A percentile compares a stretch with the other conserved stretches of the same genome.
These are phyloP conservation scores for Citrus hindsii DNA, from an alignment of 345 rosid species.

Conservation along the genomic window DNA sequence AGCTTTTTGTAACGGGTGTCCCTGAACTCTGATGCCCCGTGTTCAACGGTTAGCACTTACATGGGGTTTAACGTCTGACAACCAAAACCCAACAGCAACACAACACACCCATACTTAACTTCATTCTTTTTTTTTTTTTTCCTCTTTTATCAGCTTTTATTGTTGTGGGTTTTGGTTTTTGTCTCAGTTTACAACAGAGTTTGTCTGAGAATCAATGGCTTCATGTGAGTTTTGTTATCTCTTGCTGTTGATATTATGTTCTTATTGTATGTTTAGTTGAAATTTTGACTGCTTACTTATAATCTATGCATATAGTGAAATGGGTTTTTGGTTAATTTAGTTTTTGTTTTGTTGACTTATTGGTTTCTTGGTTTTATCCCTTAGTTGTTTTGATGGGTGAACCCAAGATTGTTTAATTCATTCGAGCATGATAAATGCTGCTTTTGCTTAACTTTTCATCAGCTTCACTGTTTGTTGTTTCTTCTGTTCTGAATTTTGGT, in stretches of 20 bases:
- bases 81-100: neutral
- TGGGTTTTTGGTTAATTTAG: neutral
- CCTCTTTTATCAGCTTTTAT: neutral
- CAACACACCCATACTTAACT: neutral
- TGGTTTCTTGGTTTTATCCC: neutral
- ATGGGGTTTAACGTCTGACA: conserved; percentile 14
- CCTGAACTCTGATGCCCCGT: neutral
- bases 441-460: neutral
- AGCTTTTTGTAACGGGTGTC: neutral
- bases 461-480: neutral
- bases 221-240: conserved; percentile 29
- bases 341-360: neutral
- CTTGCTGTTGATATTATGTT: neutral
- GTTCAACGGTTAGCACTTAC: neutral
- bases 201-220: conserved; percentile 29
- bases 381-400: neutral
- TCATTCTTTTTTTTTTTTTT: neutral
- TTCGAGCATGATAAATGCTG: neutral
- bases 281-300: neutral
- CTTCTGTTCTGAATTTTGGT: neutral
- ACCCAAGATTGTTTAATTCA: neutral
- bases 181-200: neutral
- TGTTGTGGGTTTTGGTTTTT: neutral
- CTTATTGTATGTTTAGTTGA: neutral
- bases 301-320: neutral